These are phyloP conservation scores for Carex arenaria DNA, from an alignment of 202 grass and related monocot genomes.

Conservation along the genomic window DNA sequence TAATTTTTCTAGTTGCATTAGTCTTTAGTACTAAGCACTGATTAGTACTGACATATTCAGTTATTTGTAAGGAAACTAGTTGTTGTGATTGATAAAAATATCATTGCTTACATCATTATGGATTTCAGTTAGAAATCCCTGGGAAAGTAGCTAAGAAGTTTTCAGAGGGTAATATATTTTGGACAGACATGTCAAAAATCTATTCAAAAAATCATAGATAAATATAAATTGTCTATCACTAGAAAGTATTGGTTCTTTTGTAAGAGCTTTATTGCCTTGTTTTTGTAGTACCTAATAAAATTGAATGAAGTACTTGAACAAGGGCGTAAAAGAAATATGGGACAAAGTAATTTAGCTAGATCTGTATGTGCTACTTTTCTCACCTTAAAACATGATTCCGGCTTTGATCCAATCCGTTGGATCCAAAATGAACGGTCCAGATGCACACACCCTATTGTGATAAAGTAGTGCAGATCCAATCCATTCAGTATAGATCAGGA, in stretches of 20 bases:
- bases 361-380: neutral
- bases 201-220: neutral
- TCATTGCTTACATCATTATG: neutral
- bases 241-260: neutral
- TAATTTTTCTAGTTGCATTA: neutral
- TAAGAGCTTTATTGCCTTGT: neutral
- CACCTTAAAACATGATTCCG: neutral
- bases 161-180: neutral
- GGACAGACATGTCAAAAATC: neutral
- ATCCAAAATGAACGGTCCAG: neutral
- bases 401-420: neutral
- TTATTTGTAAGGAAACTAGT: neutral
- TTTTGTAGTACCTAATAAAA: neutral
- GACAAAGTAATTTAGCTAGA: neutral
- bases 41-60: neutral
- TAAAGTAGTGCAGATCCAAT: neutral
- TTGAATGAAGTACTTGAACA: neutral
- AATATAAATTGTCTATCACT: neutral
- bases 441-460: neutral
- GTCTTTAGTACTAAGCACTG: neutral
- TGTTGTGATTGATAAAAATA: neutral
- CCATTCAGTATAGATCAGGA: neutral
- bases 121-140: neutral
- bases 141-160: neutral
- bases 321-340: neutral